Evolutionary conservation across 257 asterid species (phyloP).

Genomic region (Solanum pimpinellifolium): DNA sequence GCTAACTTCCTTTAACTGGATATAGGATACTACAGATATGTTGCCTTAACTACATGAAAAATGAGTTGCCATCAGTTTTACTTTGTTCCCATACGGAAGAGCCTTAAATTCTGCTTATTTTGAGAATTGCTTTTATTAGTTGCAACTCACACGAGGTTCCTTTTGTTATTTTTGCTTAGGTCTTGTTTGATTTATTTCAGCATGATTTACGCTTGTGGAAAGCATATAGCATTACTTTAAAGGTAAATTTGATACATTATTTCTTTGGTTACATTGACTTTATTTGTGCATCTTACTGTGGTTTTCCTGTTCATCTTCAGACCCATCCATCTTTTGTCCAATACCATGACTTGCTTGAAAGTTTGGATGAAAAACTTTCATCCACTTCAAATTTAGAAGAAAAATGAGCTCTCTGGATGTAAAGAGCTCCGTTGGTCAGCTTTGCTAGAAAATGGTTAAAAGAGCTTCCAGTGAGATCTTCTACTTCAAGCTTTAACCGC

Average conservation of each 20-base stretch:
- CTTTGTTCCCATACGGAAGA: not conserved
- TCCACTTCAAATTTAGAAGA: conserved; percentile 30
- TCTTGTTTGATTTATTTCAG: conserved; percentile 77
- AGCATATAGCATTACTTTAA: conserved; percentile 74
- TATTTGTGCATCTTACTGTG: not conserved
- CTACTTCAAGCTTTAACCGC: not conserved
- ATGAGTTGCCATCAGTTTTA: not conserved
- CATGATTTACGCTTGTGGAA: conserved; percentile 86
- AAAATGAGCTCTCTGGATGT: conserved; percentile 23
- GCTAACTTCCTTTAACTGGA: not conserved
- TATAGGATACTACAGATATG: not conserved
- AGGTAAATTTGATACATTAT: conserved; percentile 27
- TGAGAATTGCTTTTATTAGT: not conserved
- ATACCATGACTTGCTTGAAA: conserved; percentile 80
- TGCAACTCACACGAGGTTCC: not conserved
- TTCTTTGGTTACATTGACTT: not conserved
- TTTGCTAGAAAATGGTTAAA: not conserved
- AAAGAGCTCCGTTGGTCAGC: conserved; percentile 2
- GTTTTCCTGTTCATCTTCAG: conserved; percentile 22
- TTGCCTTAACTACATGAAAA: not conserved
- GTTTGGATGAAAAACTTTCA: conserved; percentile 67
- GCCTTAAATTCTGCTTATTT: not conserved
- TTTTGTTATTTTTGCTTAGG: conserved; percentile 37
- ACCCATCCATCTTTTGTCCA: conserved; percentile 56
- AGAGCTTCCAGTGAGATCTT: not conserved